Evolutionary conservation across 1,284 basidiomycete genomes (phyloP).

Genomic region (Ceratobasidium sp.): DNA sequence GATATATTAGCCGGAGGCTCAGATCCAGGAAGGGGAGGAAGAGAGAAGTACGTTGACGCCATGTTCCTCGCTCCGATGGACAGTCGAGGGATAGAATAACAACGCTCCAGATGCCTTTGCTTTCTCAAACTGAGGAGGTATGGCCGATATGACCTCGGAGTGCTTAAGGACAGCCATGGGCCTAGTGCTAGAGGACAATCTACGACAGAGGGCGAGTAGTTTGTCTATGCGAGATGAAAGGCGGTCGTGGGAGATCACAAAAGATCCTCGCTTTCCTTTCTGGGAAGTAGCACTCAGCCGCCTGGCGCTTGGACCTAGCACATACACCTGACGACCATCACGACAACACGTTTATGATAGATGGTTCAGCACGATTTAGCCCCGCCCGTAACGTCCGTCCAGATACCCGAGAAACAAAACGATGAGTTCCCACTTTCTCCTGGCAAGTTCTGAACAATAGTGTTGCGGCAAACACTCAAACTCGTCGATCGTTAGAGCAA

Average conservation of each 20-base stretch:
- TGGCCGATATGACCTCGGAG: slow-evolving; percentile 61
- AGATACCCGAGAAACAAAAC: not conserved
- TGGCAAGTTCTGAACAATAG: no score
- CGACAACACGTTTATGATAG: not conserved
- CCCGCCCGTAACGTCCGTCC: not conserved
- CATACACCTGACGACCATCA: not conserved
- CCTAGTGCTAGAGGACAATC: not conserved
- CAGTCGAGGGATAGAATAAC: slow-evolving; percentile 76
- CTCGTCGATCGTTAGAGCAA: no score
- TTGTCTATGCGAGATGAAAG: not conserved
- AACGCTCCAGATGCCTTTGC: slow-evolving; percentile 74
- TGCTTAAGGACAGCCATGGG: slow-evolving; percentile 25
- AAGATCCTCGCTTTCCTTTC: not conserved
- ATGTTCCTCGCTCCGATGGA: slow-evolving; percentile 64
- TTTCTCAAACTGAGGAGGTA: slow-evolving; percentile 66
- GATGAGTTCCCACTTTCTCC: no score
- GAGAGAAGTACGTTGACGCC: slow-evolving; percentile 62
- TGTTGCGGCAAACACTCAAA: no score
- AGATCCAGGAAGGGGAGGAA: not conserved
- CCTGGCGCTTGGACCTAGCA: not conserved
- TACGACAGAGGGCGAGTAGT: not conserved
- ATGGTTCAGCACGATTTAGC: no score
- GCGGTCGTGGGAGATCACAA: slow-evolving; percentile 17
- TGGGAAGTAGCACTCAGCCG: not conserved
- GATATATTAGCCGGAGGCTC: slow-evolving; percentile 18